Conservation (phyloP, 1,284 basidiomycete species). For the Fomitopsis palustris region DNA sequence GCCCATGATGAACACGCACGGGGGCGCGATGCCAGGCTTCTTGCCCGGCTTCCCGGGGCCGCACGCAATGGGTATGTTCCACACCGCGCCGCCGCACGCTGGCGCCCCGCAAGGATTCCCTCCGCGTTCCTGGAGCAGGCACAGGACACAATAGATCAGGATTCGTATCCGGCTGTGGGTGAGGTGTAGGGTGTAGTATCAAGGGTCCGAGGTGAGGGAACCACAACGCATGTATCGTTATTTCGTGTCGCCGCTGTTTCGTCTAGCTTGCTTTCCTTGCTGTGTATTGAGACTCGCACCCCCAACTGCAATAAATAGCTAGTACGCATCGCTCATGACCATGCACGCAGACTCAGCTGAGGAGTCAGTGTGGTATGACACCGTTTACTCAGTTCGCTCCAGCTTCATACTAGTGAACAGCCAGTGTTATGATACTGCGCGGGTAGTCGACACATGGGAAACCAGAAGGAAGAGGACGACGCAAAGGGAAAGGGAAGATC, state of each 20-base stretch:
- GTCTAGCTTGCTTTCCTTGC: constrained; percentile 1
- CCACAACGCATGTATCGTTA: neutral
- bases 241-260: neutral
- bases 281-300: neutral
- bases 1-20: neutral
- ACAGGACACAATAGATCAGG: no score
- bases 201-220: no score
- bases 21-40: neutral
- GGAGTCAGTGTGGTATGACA: no score
- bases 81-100: neutral
- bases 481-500: neutral
- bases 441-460: neutral
- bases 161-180: neutral
- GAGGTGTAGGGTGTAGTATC: no score
- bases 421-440: neutral
- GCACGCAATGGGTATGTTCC: neutral
- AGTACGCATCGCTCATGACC: neutral
- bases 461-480: no score
- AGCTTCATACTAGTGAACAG: neutral
- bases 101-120: neutral
- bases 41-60: neutral
- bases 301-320: neutral
- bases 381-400: no score
- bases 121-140: neutral
- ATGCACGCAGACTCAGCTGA: no score